A percentile compares a stretch with the other conserved stretches of the same genome.
These are phyloP conservation scores for Ganoderma lingzhi DNA, from an alignment of 1,284 basidiomycete species.

Conservation along the genomic window DNA sequence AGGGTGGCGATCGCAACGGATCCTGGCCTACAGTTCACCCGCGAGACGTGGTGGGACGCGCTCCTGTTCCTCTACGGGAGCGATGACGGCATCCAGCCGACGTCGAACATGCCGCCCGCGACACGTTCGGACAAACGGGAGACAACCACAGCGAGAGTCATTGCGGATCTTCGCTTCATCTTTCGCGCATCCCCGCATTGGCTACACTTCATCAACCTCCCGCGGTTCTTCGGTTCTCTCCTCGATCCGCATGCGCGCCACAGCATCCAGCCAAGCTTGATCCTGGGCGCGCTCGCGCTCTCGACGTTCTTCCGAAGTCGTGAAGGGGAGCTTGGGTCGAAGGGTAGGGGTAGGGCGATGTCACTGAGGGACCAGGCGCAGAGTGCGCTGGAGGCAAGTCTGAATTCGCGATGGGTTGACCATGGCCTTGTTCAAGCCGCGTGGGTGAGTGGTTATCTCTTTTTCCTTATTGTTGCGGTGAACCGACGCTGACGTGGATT, in stretches of 20 bases:
- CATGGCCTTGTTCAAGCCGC: conserved; percentile 75
- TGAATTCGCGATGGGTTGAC: conserved; percentile 75
- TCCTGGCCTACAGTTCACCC: conserved; percentile 69
- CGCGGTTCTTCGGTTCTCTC: conserved; percentile 68
- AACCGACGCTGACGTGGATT: conserved; percentile 3
- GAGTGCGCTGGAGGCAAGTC: conserved; percentile 72
- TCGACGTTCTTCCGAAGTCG: conserved; percentile 76
- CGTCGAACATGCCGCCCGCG: conserved; percentile 33
- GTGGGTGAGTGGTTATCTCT: conserved; percentile 59
- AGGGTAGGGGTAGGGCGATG: conserved; percentile 62
- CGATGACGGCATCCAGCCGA: conserved; percentile 32
- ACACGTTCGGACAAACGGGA: conserved; percentile 55
- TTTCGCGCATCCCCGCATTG: conserved; percentile 73
- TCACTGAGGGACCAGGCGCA: conserved; percentile 72
- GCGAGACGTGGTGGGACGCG: conserved; percentile 82
- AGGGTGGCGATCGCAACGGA: conserved; percentile 47
- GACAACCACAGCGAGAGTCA: conserved; percentile 52
- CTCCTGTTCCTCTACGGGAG: conserved; percentile 64
- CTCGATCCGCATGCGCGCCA: conserved; percentile 61
- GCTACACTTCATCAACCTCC: conserved; percentile 77
- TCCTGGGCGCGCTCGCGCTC: conserved; percentile 71
- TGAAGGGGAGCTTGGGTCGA: conserved; percentile 51
- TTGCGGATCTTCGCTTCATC: conserved; percentile 67
- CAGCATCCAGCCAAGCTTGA: conserved; percentile 70
- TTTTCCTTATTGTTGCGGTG: not conserved